These are phyloP conservation scores for Brassica napus DNA, from an alignment of 345 rosid species.

Conservation along the genomic window Da-Ae NC_063437.1:2239001-2239500, in stretches of 20 bases:
- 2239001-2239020: too few relatives aligned
- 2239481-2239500: conserved; percentile 24
- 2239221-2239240: conserved; percentile 26
- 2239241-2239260: conserved; percentile 30
- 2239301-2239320: not conserved
- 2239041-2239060: too few relatives aligned
- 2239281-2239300: conserved; percentile 1
- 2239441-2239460: not conserved
- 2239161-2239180: conserved; percentile 8
- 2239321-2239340: too few relatives aligned
- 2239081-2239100: conserved; percentile 28
- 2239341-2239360: not conserved
- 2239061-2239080: not conserved
- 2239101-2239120: conserved; percentile 37
- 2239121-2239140: conserved; percentile 21
- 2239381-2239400: not conserved
- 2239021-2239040: too few relatives aligned
- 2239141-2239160: not conserved
- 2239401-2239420: not conserved
- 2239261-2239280: conserved; percentile 12
- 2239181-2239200: not conserved
- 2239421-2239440: not conserved
- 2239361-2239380: conserved; percentile 3
- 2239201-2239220: conserved; percentile 13
- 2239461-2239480: conserved; percentile 14